Base-by-base conservation (phyloP, 352 stramenopile genomes). In the Phytophthora tubulina region DNA sequence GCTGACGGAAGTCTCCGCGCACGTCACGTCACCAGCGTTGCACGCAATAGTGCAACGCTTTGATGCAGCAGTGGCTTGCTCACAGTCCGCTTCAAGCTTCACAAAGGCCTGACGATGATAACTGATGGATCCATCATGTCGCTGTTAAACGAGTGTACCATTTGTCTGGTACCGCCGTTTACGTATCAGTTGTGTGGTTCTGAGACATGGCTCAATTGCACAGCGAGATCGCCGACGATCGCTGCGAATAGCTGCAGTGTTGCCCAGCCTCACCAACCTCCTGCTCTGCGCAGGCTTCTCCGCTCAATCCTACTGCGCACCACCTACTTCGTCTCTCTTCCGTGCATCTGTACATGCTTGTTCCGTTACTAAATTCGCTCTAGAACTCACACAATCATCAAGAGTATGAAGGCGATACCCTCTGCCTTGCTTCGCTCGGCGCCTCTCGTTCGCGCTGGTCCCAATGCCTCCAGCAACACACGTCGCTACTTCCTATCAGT, bases 351-450 rank as follows among this genome's bases (percentile, higher is more conserved):
- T 59, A 54, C 53, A 77, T 77, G 48, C 57, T 42, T 46, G 2
- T 63, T 30, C 8, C 32, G 15, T 42, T 38, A 11, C 5, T 21
- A 39, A 10, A 4, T 31, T 44, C 27, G 17, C 33, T 70, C 52
- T 73, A 73, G 46, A 70, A 51, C 30, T 8, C 13, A 42, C 42
- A 30, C 1, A 53, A 61, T 36, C 6, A 3, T 13, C 17, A 13
- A 44, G 31, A 64, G 41, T 3, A 70, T 77, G 70, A 76, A 61
- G 45, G 51, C 56, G 27, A 39, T 73, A 11, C 57, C 70, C 4
- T 49, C 60, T 2, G 59, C 41, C 3, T 51, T 72, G 11, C 54
- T 44, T 32, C 64, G 64, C 30, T 65, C 63, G 17, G 59, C 32
- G 10, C 13, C 52, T 9, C 41, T 64, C 54, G 45, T 64, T 21